Base-by-base conservation (phyloP, 2,329 filamentous ascomycete genomes). In the Beauveria asiatica region DNA sequence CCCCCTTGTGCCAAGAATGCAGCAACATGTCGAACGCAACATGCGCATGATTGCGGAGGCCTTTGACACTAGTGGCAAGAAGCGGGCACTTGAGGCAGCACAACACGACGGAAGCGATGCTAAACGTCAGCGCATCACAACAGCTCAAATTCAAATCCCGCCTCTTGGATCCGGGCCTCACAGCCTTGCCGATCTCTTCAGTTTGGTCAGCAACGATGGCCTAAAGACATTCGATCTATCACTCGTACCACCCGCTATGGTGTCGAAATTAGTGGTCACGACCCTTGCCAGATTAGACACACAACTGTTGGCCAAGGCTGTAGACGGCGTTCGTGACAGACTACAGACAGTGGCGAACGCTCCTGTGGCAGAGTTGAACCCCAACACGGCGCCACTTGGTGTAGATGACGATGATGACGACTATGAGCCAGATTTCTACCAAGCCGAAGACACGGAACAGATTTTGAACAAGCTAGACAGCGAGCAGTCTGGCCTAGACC, bases 341-440 rank as follows among this genome's bases (percentile, higher is more conserved):
- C 72, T 81, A 25, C 69, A 73, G 2, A 68, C 75, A 10, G 72
- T 83, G 41, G 75, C 77, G 33, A 76, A 72, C 37, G 73, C 75
- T 5, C 76, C 76, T n/a, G 67, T 74, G n/a, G 72, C 76, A 1
- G 74, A 73, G 7, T 63, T 83, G 30, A 83, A 84, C 63, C 77
- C 83, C 8, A 81, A 84, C 58, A 86, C 83, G 2, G 78, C 82
- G 16, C 82, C 82, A 1, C 71, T 87, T 2, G 84, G 82, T 27
- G 85, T 89, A 3, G 85, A 88, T 7, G 92, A 96, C 46, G 92
- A 96, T 21, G 91, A 96, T 49, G 76, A 78, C 61, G 90, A 96
- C 67, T 97, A 97, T 69, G 93, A 97, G 68, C 92, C 93, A 0
- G 89, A 95, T 68, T 92, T 91, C 66, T 85, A 87, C 62, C 82